Percentiles rank a stretch among this genome's conserved stretches.
These are phyloP conservation scores for Arthrobotrys iridis DNA, from an alignment of 2,329 filamentous ascomycete species.

Conservation along the genomic window DNA sequence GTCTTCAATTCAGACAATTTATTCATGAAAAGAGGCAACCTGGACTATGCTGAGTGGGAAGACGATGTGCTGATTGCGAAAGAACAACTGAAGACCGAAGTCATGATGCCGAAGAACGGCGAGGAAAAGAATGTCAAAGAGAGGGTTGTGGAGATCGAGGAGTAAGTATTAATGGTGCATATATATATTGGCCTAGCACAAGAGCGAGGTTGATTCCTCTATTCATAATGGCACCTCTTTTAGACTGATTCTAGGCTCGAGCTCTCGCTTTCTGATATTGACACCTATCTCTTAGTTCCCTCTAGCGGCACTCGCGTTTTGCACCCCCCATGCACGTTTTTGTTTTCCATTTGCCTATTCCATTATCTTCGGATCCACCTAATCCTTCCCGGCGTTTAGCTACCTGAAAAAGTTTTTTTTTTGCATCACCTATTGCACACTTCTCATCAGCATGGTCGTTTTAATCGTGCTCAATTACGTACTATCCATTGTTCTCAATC, in stretches of 20 bases:
- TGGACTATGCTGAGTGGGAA: constrained; percentile 52
- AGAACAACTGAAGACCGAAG: constrained; percentile 32
- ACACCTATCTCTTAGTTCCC: no score
- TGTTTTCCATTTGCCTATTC: neutral
- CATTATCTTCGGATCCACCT: no score
- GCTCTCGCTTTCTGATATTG: no score
- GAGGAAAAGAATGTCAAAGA: constrained; percentile 19
- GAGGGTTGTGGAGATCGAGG: constrained; percentile 21
- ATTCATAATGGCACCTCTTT: no score
- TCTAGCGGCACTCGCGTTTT: neutral
- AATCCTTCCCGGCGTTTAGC: neutral
- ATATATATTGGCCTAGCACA: neutral
- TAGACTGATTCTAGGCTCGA: no score
- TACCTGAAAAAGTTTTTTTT: constrained; percentile 5
- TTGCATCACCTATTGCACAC: no score
- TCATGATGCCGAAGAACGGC: constrained; percentile 33
- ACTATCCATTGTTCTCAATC: neutral
- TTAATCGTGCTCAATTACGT: neutral
- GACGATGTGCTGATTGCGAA: constrained; percentile 48
- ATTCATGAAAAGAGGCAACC: constrained; percentile 51
- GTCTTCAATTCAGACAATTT: constrained; percentile 49
- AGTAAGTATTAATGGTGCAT: neutral
- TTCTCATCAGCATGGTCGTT: neutral
- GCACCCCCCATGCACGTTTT: neutral
- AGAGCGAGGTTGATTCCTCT: neutral